phyloP scores from a whole-genome alignment of 2,329 filamentous ascomycete genomes.

The Zarea fungicola region DNA sequence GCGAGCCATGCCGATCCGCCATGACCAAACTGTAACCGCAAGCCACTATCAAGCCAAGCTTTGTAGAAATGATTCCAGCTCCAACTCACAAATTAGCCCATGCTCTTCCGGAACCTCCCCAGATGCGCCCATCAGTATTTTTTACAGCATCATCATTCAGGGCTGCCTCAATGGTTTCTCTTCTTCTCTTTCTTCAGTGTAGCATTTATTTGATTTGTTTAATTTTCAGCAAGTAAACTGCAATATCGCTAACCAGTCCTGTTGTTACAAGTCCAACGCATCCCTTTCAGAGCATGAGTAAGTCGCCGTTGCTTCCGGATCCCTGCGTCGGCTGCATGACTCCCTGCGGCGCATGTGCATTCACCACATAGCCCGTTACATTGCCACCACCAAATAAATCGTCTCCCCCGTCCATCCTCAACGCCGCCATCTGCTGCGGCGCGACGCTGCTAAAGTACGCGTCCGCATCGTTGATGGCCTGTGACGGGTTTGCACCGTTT shows the following conservation, averaged over 20 bases:
- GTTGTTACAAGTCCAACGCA: not conserved
- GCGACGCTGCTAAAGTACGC: slow-evolving; percentile 82
- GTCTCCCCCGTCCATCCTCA: slow-evolving; percentile 62
- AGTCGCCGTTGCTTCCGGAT: slow-evolving; percentile 62
- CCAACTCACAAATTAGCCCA: too few relatives aligned
- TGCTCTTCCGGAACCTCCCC: not conserved
- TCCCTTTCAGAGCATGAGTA: slow-evolving; percentile 56
- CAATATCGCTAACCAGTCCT: not conserved
- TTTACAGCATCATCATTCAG: too few relatives aligned
- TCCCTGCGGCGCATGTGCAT: slow-evolving; percentile 73
- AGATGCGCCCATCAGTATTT: not conserved
- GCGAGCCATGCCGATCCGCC: slow-evolving; percentile 1
- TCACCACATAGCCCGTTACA: slow-evolving; percentile 65
- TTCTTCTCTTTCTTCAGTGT: too few relatives aligned
- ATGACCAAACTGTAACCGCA: not conserved
- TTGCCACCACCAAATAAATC: slow-evolving; percentile 55
- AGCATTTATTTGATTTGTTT: not conserved
- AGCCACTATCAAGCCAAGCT: not conserved
- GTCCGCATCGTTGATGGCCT: slow-evolving; percentile 79
- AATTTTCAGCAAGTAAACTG: not conserved
- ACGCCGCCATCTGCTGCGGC: slow-evolving; percentile 65
- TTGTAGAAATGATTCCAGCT: too few relatives aligned
- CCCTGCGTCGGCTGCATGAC: slow-evolving; percentile 65
- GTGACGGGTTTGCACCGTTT: slow-evolving; percentile 49
- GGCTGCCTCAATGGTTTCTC: too few relatives aligned